phyloP scores from a whole-genome alignment of 2,329 filamentous ascomycete species.

The Calonectria hongkongensis region DNA sequence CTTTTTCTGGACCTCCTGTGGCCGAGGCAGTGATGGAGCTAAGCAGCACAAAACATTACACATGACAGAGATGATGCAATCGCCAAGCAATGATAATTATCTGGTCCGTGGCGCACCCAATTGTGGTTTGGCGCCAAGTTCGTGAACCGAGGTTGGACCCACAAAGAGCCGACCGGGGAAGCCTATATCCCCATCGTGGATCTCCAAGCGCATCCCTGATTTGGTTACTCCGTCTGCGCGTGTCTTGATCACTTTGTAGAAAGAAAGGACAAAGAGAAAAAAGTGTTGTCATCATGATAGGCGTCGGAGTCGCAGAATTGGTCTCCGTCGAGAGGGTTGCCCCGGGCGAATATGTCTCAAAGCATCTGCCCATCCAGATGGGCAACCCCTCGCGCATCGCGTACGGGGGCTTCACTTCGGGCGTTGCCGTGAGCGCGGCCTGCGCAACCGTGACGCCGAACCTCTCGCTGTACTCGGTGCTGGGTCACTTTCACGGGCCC shows the following conservation, averaged over 20 bases:
- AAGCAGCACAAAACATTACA: neutral
- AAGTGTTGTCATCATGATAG: constrained; percentile 35
- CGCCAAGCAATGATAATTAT: neutral
- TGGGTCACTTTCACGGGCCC: constrained; percentile 69
- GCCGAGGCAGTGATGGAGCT: neutral
- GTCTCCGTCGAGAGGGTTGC: constrained; percentile 49
- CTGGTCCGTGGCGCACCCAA: neutral
- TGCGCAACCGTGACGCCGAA: constrained; percentile 59
- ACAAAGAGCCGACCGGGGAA: constrained; percentile 3
- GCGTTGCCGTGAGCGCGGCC: constrained; percentile 64
- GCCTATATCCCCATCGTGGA: neutral
- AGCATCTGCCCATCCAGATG: constrained; percentile 54
- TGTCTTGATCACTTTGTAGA: neutral
- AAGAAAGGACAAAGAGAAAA: too few relatives aligned
- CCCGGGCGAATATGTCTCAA: constrained; percentile 53
- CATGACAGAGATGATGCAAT: neutral
- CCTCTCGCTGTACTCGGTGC: constrained; percentile 66
- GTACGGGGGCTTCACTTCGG: constrained; percentile 67
- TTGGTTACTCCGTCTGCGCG: neutral
- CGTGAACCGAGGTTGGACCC: constrained; percentile 34
- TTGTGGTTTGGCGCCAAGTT: constrained; percentile 3
- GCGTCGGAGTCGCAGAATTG: constrained; percentile 44
- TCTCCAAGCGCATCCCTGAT: neutral
- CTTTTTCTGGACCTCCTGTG: neutral
- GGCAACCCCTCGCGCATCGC: constrained; percentile 60